Percentiles rank a stretch among this genome's conserved stretches.
These are phyloP conservation scores for Pestalotiopsis sp. DNA, from an alignment of 2,329 filamentous ascomycete genomes.

Conservation along the genomic window DNA sequence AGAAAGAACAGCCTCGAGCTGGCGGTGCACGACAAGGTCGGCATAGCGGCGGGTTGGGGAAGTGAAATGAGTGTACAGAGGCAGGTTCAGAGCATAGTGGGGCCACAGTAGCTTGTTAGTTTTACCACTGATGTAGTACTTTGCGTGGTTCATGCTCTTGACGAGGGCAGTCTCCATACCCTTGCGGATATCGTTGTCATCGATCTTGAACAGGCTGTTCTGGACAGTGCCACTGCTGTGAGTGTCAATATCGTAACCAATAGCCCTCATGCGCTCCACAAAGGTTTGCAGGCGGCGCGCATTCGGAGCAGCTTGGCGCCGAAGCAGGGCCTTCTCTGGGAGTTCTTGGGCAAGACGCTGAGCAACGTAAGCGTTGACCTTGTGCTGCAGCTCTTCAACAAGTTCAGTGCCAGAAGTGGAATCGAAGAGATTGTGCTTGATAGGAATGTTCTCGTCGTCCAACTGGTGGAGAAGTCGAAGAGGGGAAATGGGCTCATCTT, in stretches of 20 bases:
- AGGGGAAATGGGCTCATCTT: conserved; percentile 77
- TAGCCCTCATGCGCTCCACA: conserved; percentile 86
- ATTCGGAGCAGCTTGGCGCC: conserved; percentile 84
- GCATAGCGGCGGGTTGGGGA: conserved; percentile 93
- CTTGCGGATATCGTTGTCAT: conserved; percentile 87
- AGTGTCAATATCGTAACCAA: conserved; percentile 88
- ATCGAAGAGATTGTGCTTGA: conserved; percentile 95
- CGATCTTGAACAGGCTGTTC: conserved; percentile 92
- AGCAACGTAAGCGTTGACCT: conserved; percentile 87
- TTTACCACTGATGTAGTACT: conserved; percentile 89
- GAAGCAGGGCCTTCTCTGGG: conserved; percentile 90
- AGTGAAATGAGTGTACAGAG: conserved; percentile 96
- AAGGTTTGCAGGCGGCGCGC: conserved; percentile 87
- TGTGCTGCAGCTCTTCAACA: conserved; percentile 93
- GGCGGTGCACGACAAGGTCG: conserved; percentile 92
- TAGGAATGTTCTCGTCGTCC: conserved; percentile 96
- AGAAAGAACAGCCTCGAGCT: conserved; percentile 85
- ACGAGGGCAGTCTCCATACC: conserved; percentile 96
- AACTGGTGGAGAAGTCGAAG: conserved; percentile 90
- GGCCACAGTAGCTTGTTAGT: conserved; percentile 75
- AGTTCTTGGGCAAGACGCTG: conserved; percentile 78
- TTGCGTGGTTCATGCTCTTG: conserved; percentile 95
- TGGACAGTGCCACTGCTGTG: conserved; percentile 89
- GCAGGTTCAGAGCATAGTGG: conserved; percentile 91
- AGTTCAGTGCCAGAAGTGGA: conserved; percentile 87